Evolutionary conservation across 1,284 basidiomycete species (phyloP).

Genomic region (Rhizopogon parksii): DNA sequence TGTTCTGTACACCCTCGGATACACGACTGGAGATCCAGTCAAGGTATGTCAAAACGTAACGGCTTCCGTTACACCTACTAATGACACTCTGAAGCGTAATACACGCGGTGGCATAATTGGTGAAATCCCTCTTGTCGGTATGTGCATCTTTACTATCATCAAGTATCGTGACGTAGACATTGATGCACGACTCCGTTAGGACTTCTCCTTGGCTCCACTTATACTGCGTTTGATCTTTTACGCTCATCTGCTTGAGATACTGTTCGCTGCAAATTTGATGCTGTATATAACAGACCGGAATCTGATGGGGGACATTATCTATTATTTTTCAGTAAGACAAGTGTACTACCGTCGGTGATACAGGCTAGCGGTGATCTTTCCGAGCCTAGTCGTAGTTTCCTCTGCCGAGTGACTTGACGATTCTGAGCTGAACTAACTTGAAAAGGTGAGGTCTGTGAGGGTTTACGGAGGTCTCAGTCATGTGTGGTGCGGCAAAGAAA

Average conservation of each 20-base stretch:
- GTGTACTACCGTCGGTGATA: too few species aligned
- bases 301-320: too few species aligned
- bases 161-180: neutral
- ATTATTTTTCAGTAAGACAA: neutral
- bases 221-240: constrained; percentile 2
- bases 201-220: constrained; percentile 4
- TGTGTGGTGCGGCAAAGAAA: too few species aligned
- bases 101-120: constrained; percentile 15
- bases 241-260: neutral
- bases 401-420: too few species aligned
- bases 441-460: too few species aligned
- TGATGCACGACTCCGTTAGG: constrained; percentile 3
- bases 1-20: constrained; percentile 30
- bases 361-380: too few species aligned
- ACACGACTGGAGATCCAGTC: constrained; percentile 20
- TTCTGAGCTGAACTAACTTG: too few species aligned
- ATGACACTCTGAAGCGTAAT: constrained; percentile 10
- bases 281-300: neutral
- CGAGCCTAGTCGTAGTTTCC: too few species aligned
- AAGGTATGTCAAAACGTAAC: constrained; percentile 22
- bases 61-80: neutral
- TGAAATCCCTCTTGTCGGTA: constrained; percentile 11
- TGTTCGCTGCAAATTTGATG: neutral
- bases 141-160: constrained; percentile 1
- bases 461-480: too few species aligned